phyloP scores from a whole-genome alignment of 345 rosid species.

The Pistacia atlantica region DNA sequence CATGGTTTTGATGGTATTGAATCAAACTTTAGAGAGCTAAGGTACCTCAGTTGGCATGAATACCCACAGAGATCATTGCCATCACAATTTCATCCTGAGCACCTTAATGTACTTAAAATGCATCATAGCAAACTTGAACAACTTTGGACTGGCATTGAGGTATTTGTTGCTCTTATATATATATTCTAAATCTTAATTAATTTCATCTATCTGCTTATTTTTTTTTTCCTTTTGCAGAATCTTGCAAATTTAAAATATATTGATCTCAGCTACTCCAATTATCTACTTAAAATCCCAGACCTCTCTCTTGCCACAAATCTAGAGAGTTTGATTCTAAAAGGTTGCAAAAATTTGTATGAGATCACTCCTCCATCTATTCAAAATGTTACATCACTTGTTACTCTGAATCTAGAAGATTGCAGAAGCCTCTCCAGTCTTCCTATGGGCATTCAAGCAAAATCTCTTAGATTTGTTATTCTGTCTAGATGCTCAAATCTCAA shows the following conservation, averaged over 20 bases:
- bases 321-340: neutral
- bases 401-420: too few species aligned
- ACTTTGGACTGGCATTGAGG: too few species aligned
- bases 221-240: neutral
- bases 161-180: too few species aligned
- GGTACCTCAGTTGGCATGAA: neutral
- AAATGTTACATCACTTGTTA: too few species aligned
- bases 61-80: neutral
- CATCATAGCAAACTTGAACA: too few species aligned
- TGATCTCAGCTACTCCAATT: neutral
- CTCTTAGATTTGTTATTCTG: too few species aligned
- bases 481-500: too few species aligned
- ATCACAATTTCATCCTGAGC: neutral
- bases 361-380: too few species aligned
- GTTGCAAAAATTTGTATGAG: neutral
- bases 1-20: slow-evolving; percentile 15
- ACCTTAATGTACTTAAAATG: neutral
- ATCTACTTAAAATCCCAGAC: slow-evolving; percentile 14
- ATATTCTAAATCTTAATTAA: neutral
- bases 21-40: neutral
- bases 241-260: neutral
- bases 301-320: neutral
- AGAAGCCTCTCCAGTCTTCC: too few species aligned
- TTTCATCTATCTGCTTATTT: neutral
- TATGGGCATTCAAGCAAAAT: too few species aligned